These are phyloP conservation scores for Ramaria sp. DNA, from an alignment of 768 basidiomycete genomes.

Conservation along the genomic window DNA sequence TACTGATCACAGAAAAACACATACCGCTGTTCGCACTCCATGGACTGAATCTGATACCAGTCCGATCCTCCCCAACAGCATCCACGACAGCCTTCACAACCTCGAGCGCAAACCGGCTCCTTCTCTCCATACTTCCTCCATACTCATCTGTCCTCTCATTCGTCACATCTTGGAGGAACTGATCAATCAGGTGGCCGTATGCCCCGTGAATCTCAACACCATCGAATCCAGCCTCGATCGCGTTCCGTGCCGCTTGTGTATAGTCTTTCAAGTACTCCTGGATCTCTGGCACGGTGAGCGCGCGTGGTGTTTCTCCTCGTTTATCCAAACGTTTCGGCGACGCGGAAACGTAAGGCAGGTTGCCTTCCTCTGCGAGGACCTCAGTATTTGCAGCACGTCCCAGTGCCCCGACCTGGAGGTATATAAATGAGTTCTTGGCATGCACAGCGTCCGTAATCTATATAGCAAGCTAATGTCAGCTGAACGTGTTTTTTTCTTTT, in stretches of 20 bases:
- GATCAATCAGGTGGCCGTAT: slow-evolving; percentile 39
- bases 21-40: too few relatives aligned
- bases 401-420: slow-evolving; percentile 47
- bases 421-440: slow-evolving; percentile 38
- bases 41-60: slow-evolving; percentile 47
- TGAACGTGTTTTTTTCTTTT: neutral
- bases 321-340: slow-evolving; percentile 12
- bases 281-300: slow-evolving; percentile 37
- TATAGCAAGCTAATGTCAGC: neutral
- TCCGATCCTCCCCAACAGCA: slow-evolving; percentile 42
- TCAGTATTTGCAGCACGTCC: slow-evolving; percentile 31
- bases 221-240: slow-evolving; percentile 57
- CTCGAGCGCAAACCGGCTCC: slow-evolving; percentile 46
- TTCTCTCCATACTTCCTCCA: slow-evolving; percentile 54
- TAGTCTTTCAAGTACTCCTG: slow-evolving; percentile 39
- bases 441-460: slow-evolving; percentile 51
- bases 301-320: slow-evolving; percentile 21
- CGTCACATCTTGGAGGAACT: slow-evolving; percentile 45
- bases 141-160: slow-evolving; percentile 55
- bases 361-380: slow-evolving; percentile 20
- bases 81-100: slow-evolving; percentile 38
- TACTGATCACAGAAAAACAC: too few relatives aligned
- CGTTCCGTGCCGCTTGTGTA: slow-evolving; percentile 43
- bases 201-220: slow-evolving; percentile 39
- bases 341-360: slow-evolving; percentile 8